Conservation (phyloP, 345 rosid species). For the Bretschneidera sinensis region DNA sequence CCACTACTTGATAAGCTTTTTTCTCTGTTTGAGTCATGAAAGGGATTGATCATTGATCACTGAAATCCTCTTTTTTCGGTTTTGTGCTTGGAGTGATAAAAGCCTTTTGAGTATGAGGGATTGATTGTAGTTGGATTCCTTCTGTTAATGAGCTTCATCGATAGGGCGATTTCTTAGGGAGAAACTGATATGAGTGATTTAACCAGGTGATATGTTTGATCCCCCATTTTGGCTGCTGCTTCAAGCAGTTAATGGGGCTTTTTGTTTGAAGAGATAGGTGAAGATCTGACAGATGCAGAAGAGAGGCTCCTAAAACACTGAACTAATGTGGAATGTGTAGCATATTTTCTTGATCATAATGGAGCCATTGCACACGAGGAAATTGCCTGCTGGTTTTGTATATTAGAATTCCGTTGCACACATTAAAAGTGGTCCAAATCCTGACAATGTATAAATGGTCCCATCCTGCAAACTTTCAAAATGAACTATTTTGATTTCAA, state of each 20-base stretch:
- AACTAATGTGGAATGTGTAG: slow-evolving; percentile 14
- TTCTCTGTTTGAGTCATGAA: slow-evolving; percentile 6
- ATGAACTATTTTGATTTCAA: too few relatives aligned
- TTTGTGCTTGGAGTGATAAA: slow-evolving; percentile 6
- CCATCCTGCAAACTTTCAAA: too few relatives aligned
- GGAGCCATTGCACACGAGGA: background rate
- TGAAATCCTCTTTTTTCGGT: slow-evolving; percentile 11
- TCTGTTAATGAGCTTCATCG: slow-evolving; percentile 1
- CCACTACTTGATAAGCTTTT: background rate
- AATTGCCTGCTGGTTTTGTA: background rate
- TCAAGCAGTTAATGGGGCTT: slow-evolving; percentile 2
- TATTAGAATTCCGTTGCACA: too few relatives aligned
- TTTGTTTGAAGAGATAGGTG: slow-evolving; percentile 13
- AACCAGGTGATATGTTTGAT: slow-evolving; percentile 10
- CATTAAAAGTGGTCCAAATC: background rate
- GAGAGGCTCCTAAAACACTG: slow-evolving; percentile 9
- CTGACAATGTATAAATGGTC: background rate
- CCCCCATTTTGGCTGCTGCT: slow-evolving; percentile 11
- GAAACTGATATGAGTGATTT: slow-evolving; percentile 11
- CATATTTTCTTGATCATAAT: slow-evolving; percentile 9
- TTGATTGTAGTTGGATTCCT: slow-evolving; percentile 19
- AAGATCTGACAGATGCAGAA: too few relatives aligned
- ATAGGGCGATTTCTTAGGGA: background rate
- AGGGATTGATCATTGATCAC: slow-evolving; percentile 6
- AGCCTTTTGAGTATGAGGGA: slow-evolving; percentile 1